phyloP scores from a whole-genome alignment of 495 filamentous ascomycete species.

The Bacidia rubella region DNA sequence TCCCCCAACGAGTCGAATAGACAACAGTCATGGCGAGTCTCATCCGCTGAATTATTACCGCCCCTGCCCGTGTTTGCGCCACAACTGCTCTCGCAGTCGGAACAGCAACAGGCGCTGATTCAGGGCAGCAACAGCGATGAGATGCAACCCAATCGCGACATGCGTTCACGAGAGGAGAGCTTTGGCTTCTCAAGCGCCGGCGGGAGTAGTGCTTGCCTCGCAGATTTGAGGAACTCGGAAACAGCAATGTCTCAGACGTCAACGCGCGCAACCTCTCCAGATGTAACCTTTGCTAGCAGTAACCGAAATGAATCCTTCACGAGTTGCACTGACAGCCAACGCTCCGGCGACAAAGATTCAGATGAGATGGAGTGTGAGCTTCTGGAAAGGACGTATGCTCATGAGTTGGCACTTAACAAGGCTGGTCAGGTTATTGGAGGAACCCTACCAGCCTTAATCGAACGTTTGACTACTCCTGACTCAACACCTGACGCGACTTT shows the following conservation, averaged over 20 bases:
- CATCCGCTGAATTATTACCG: slow-evolving; percentile 19
- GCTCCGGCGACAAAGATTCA: slow-evolving; percentile 46
- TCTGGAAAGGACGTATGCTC: slow-evolving; percentile 71
- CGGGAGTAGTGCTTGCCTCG: slow-evolving; percentile 62
- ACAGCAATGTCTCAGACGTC: slow-evolving; percentile 55
- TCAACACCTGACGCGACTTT: slow-evolving; percentile 88
- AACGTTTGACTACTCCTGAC: slow-evolving; percentile 85
- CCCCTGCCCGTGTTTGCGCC: slow-evolving; percentile 21
- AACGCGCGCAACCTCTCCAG: slow-evolving; percentile 82
- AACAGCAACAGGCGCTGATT: not conserved
- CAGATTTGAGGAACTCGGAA: slow-evolving; percentile 65
- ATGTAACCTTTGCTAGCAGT: slow-evolving; percentile 24
- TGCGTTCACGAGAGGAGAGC: slow-evolving; percentile 24
- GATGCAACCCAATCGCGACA: not conserved
- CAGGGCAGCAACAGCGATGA: not conserved
- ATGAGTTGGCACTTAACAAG: slow-evolving; percentile 85
- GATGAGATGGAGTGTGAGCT: slow-evolving; percentile 70
- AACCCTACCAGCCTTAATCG: slow-evolving; percentile 79
- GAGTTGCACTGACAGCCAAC: slow-evolving; percentile 43
- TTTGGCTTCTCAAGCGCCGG: slow-evolving; percentile 41
- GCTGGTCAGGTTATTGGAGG: slow-evolving; percentile 92
- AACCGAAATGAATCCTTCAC: slow-evolving; percentile 22
- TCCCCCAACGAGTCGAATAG: not conserved
- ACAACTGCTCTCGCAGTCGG: slow-evolving; percentile 14
- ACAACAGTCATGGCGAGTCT: slow-evolving; percentile 1